Base-by-base conservation (phyloP, 192 early-diverging fungal species). In the Physocladia obscura region DNA sequence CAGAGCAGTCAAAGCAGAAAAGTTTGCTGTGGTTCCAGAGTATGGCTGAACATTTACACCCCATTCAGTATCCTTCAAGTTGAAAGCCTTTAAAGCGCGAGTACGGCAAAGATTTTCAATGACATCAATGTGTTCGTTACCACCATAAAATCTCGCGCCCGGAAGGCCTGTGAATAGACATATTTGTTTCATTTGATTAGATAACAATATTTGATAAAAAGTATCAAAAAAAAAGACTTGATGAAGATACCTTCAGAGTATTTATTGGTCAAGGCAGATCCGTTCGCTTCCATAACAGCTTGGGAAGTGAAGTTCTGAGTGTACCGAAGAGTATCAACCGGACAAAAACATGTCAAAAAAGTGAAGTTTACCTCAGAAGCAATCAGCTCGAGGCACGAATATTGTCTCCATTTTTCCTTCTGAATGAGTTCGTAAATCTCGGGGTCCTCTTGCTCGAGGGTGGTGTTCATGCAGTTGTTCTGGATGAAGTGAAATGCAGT, bases 11-110 rank as follows among this genome's bases (percentile, higher is more conserved):
- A 97, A 86, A 40, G 94, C 95, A 30, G 94, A 90, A 82, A 99
- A 99, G 87, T 99, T 99, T 79, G 98, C 98, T 47, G 98, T 98
- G 40, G 88, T 90, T 51, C 81, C 97, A 72, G 98, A 99, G 89
- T 99, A 99, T 54, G 98, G 93, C 85, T 99, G 98, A 49, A 99
- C 98, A 71, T 99, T 99, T 75, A 98, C 98, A 62, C 98, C 98
- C 98, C 98, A 99, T 76, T 97, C 87, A 32, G 78, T 82, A 32
- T 92, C 70, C 71, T 90, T 89, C 51, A 99, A 87, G 75, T 87
- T 81, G 81, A 98, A 99, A 31, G 96, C 98, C 57, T 81, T 87
- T 27, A 99, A 85, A 31, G 98, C 98, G 75, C 98, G 92, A 81
- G 91, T 82, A 65, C 93, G 93, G 87, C 98, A 99, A 56, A 99